These are phyloP conservation scores for Nasturtium officinale DNA, from an alignment of 345 rosid genomes.

Conservation along the genomic window DNA sequence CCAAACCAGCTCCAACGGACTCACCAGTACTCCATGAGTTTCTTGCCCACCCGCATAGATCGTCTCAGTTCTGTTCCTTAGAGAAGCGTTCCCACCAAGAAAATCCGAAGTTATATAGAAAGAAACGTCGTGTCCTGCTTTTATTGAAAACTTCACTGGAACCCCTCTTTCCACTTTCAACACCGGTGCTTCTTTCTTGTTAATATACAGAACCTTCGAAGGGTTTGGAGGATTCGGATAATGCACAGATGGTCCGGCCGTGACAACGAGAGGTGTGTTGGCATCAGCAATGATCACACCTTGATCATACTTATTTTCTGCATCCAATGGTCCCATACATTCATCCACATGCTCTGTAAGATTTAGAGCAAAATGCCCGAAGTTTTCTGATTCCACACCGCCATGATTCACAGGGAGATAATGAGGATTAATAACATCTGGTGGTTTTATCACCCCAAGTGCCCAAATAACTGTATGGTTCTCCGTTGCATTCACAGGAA, in stretches of 20 bases:
- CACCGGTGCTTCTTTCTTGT: slow-evolving; percentile 49
- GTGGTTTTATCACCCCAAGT: slow-evolving; percentile 84
- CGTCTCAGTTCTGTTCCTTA: slow-evolving; percentile 71
- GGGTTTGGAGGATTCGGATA: slow-evolving; percentile 50
- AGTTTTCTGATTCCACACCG: slow-evolving; percentile 47
- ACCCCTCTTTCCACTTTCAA: slow-evolving; percentile 50
- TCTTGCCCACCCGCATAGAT: slow-evolving; percentile 90
- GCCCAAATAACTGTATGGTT: slow-evolving; percentile 84
- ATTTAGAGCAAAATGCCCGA: slow-evolving; percentile 42
- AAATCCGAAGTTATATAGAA: slow-evolving; percentile 73
- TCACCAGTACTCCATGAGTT: slow-evolving; percentile 79
- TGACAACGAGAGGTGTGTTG: slow-evolving; percentile 45
- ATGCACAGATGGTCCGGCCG: slow-evolving; percentile 46
- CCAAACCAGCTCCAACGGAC: slow-evolving; percentile 82
- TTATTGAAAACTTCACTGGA: slow-evolving; percentile 45
- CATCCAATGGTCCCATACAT: slow-evolving; percentile 46
- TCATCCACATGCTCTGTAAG: slow-evolving; percentile 41
- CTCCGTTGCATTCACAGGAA: slow-evolving; percentile 59
- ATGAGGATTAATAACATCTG: slow-evolving; percentile 70
- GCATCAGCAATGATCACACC: slow-evolving; percentile 47
- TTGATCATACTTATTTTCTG: slow-evolving; percentile 45
- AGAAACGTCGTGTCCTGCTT: slow-evolving; percentile 48
- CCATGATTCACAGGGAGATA: slow-evolving; percentile 94
- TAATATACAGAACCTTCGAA: slow-evolving; percentile 42
- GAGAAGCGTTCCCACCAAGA: slow-evolving; percentile 91